phyloP scores from a whole-genome alignment of 2,329 filamentous ascomycete species.

The Penicillium sp. region DNA sequence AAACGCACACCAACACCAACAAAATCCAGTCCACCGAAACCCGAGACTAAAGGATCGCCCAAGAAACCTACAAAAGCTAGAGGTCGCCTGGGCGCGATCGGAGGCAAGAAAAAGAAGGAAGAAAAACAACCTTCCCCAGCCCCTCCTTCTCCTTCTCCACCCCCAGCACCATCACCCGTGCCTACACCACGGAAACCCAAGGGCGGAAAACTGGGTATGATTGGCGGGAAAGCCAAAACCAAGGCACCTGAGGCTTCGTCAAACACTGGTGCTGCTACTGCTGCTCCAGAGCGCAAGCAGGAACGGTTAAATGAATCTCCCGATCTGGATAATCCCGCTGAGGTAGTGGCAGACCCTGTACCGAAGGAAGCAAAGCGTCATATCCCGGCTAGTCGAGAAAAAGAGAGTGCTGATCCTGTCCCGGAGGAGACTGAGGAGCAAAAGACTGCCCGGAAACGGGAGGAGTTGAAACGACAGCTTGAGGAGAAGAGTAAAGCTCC shows the following conservation, averaged over 20 bases:
- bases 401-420: background rate
- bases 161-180: constrained; percentile 5
- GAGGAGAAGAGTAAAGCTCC: constrained; percentile 53
- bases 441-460: constrained; percentile 55
- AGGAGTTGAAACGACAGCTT: constrained; percentile 57
- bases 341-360: background rate
- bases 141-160: constrained; percentile 9
- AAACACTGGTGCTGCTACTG: background rate
- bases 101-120: constrained; percentile 20
- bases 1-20: constrained; percentile 1
- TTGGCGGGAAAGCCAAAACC: constrained; percentile 31
- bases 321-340: background rate
- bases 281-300: background rate
- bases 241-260: constrained; percentile 4
- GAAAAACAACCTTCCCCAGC: constrained; percentile 6
- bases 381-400: background rate
- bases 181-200: constrained; percentile 19
- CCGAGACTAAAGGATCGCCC: background rate
- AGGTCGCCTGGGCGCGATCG: constrained; percentile 15
- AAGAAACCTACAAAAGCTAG: constrained; percentile 3
- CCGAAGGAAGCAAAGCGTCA: background rate
- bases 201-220: constrained; percentile 35
- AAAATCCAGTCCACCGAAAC: background rate
- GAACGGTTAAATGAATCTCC: background rate
- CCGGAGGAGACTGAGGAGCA: constrained; percentile 47